These are phyloP conservation scores for Rhodamnia rubescens DNA, from an alignment of 345 rosid species.

Conservation along the genomic window DNA sequence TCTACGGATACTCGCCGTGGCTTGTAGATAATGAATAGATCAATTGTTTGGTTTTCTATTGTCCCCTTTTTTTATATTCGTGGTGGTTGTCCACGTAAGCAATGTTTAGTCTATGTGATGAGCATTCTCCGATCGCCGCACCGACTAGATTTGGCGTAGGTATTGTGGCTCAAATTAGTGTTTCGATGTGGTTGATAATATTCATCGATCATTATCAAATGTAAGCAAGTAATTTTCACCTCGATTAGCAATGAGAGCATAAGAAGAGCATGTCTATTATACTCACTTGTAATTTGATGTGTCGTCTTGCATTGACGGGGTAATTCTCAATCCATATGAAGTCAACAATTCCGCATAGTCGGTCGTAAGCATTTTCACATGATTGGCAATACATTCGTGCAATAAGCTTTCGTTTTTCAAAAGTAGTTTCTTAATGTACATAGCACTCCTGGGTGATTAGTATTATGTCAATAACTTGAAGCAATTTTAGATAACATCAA, in stretches of 20 bases:
- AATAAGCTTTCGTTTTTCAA: neutral
- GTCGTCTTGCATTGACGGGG: neutral
- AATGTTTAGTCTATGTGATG: no score
- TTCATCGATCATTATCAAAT: no score
- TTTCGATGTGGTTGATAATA: no score
- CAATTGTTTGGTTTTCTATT: no score
- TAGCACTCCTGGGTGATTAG: neutral
- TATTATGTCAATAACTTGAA: neutral
- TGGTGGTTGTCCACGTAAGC: no score
- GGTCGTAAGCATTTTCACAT: neutral
- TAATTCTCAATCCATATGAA: neutral
- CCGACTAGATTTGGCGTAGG: no score
- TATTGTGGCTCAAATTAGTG: no score
- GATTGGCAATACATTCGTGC: neutral
- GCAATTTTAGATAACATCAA: neutral
- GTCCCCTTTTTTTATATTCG: no score
- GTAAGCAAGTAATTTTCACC: neutral
- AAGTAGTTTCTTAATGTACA: neutral
- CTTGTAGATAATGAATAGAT: neutral
- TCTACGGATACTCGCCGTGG: neutral
- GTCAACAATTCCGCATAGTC: neutral
- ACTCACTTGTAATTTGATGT: neutral
- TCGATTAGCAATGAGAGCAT: accelerated
- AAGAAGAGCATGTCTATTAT: neutral
- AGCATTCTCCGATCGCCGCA: no score